Evolutionary conservation across 106 monocot genomes (phyloP).

Genomic region (Ottelia alismoides): DNA sequence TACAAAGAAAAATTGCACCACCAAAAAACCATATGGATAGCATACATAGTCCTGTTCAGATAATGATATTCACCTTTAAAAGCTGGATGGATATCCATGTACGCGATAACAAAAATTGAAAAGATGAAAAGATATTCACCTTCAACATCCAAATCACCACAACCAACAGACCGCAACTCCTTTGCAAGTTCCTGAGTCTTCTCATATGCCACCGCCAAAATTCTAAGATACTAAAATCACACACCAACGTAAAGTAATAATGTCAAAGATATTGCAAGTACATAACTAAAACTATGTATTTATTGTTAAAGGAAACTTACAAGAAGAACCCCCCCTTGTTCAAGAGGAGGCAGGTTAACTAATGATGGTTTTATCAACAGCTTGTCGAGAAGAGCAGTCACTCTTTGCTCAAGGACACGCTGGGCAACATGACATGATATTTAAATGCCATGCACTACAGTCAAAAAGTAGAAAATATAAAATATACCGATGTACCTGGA

Average conservation of each 20-base stretch:
- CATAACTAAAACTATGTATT: no score
- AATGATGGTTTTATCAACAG: slow-evolving; percentile 91
- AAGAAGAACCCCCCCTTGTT: slow-evolving; percentile 67
- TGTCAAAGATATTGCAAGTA: no score
- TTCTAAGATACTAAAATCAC: slow-evolving; percentile 79
- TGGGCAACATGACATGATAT: slow-evolving; percentile 17
- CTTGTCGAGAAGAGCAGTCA: slow-evolving; percentile 82
- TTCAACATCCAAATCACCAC: slow-evolving; percentile 98
- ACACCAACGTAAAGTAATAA: slow-evolving; percentile 4
- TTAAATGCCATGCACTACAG: not conserved
- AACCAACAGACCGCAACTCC: slow-evolving; percentile 78
- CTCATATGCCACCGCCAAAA: slow-evolving; percentile 81
- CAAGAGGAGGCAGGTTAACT: slow-evolving; percentile 73
- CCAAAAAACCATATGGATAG: no score
- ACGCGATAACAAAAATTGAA: no score
- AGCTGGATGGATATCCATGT: no score
- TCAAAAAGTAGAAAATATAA: not conserved
- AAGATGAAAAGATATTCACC: slow-evolving; percentile 34
- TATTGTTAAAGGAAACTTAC: no score
- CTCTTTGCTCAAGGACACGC: slow-evolving; percentile 93
- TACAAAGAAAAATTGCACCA: not conserved
- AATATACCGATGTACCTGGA: slow-evolving; percentile 49
- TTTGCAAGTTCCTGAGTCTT: slow-evolving; percentile 92
- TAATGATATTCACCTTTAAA: no score
- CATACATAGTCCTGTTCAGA: no score